phyloP scores from a whole-genome alignment of 2,329 filamentous ascomycete species.

The Fusarium humuli region DNA sequence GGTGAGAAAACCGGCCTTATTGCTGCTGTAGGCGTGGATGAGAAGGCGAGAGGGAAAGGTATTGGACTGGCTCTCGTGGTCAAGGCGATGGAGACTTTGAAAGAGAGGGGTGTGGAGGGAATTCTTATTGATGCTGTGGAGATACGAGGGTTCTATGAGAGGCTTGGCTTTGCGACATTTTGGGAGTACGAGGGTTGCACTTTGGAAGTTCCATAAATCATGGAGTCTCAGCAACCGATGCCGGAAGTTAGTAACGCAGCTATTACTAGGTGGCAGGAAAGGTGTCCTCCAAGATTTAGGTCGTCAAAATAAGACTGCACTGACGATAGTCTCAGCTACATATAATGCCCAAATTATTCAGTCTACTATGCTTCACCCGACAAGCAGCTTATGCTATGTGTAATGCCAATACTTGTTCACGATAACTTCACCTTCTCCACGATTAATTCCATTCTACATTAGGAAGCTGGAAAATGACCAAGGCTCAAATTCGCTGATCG shows the following conservation, averaged over 20 bases:
- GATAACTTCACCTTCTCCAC: neutral
- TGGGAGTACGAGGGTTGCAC: constrained; percentile 38
- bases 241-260: neutral
- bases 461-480: constrained; percentile 28
- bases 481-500: constrained; percentile 16
- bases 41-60: constrained; percentile 34
- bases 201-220: neutral
- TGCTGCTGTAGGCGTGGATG: constrained; percentile 41
- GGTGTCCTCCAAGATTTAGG: neutral
- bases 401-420: neutral
- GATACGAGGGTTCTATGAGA: constrained; percentile 42
- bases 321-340: too few species aligned
- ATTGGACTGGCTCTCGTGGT: constrained; percentile 38
- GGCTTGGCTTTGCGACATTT: constrained; percentile 22
- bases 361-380: neutral
- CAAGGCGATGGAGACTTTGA: constrained; percentile 39
- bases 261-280: neutral
- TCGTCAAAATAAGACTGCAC: neutral
- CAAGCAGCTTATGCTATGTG: neutral
- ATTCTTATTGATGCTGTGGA: constrained; percentile 38
- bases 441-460: neutral
- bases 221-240: neutral
- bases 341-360: too few species aligned
- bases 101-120: constrained; percentile 36
- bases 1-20: constrained; percentile 39